Base-by-base conservation (phyloP, 176 grass and related monocot genomes). In the maize (Zea mays) region DNA sequence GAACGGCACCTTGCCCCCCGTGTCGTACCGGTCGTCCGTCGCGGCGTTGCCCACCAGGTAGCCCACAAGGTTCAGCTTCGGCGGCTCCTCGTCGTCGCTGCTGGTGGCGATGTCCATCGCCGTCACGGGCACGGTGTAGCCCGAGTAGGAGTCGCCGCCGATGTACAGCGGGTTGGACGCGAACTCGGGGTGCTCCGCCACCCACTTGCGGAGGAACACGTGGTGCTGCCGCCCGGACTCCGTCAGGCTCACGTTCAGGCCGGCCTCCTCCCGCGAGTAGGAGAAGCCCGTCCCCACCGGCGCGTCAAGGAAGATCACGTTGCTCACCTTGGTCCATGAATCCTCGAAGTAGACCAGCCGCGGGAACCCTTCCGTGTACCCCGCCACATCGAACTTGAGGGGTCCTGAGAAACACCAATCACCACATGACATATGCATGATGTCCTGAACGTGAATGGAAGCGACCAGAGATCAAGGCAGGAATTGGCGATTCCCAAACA, bases 131-230 rank as follows among this genome's bases (percentile, higher is more conserved):
- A 96, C 87, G 9, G 85, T 87, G 75, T 88, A 84, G 42, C 93
- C 93, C 21, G 92, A 89, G 72, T 91, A 91, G 43, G 92, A 95
- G 82, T 95, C 92, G n/a, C 93, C 93, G 70, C 86, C 83, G 80
- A 95, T 87, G 81, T 95, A 95, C 39, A 95, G 80, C 34, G 89
- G 86, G 81, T 91, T 95, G 13, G 65, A 85, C 6, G 73, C 62
- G 50, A 96, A 91, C 69, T 89, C 87, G 5, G 78, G 86, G 69
- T 92, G 86, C 65, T 89, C 89, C 19, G 65, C 78, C 0, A 89
- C 66, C 89, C 89, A 96, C 66, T 90, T 96, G 69, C 21, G 62
- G 11, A 96, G 62, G 74, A 96, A 96, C 2, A 27, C n/a, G 39
- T 59, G 37, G 74, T 84, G 62, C 46, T 96, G 88, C 3, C 37